These are phyloP conservation scores for Trichosporon sp. DNA, from an alignment of 1,284 basidiomycete species.

Conservation along the genomic window DNA sequence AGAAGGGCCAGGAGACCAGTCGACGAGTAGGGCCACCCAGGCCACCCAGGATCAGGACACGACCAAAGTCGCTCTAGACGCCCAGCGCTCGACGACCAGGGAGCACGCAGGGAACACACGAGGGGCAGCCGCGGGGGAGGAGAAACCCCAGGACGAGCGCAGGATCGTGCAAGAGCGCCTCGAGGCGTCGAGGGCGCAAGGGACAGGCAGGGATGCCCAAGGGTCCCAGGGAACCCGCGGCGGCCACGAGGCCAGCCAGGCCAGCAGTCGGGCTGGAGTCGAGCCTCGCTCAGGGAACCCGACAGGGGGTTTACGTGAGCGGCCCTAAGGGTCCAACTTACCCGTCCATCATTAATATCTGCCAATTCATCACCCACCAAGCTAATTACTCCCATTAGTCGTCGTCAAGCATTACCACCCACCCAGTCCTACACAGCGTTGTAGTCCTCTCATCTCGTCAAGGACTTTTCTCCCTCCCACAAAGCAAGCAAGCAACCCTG, in stretches of 20 bases:
- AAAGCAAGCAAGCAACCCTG: too few relatives aligned
- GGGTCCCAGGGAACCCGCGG: conserved; percentile 8
- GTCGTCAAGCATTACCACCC: conserved; percentile 7
- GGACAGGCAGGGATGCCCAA: neutral
- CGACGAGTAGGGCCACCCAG: too few relatives aligned
- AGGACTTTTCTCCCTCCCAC: too few relatives aligned
- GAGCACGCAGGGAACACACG: neutral
- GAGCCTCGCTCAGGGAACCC: neutral
- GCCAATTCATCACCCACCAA: neutral
- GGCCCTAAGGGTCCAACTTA: neutral
- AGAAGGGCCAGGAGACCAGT: neutral
- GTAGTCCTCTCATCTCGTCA: too few relatives aligned
- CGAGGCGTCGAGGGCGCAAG: conserved; percentile 3
- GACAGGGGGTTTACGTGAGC: conserved; percentile 12
- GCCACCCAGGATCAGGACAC: neutral
- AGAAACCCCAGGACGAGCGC: neutral
- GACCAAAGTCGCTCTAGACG: neutral
- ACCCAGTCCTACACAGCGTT: neutral
- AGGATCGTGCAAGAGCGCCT: neutral
- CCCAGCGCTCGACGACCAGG: neutral
- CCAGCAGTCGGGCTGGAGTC: too few relatives aligned
- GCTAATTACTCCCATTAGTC: neutral
- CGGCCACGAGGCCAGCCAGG: conserved; percentile 4
- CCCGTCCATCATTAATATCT: conserved; percentile 3
- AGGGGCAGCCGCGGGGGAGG: neutral